Evolutionary conservation across 768 basidiomycete species (phyloP).

Genomic region (Vishniacozyma victoriae): DNA sequence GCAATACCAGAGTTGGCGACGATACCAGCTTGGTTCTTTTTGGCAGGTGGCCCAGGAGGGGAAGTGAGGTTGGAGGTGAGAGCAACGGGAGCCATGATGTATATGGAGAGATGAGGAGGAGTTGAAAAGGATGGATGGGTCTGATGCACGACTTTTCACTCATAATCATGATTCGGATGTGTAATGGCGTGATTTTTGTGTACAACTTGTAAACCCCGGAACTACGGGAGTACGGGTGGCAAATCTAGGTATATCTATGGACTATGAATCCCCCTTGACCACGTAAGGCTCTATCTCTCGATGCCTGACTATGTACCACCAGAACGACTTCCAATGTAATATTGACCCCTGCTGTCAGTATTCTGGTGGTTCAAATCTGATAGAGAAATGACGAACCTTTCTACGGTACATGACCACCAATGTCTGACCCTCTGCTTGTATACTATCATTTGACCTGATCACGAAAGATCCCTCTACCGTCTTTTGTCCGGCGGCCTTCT

Average conservation of each 20-base stretch:
- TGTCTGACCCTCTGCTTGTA: constrained; percentile 14
- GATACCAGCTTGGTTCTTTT: constrained; percentile 23
- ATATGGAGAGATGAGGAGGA: neutral
- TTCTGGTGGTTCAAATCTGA: neutral
- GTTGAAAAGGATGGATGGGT: neutral
- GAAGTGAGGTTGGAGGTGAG: constrained; percentile 38
- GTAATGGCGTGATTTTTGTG: too few relatives aligned
- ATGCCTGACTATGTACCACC: constrained; percentile 38
- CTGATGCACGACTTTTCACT: too few relatives aligned
- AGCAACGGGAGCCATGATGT: constrained; percentile 19
- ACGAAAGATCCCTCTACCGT: constrained; percentile 20
- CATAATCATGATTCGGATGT: too few relatives aligned
- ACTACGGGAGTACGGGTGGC: too few relatives aligned
- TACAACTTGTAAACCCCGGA: too few relatives aligned
- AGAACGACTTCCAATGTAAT: constrained; percentile 39
- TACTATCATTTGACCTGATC: constrained; percentile 14
- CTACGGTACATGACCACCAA: constrained; percentile 25
- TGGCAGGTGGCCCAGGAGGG: constrained; percentile 21
- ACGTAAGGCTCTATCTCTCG: constrained; percentile 31
- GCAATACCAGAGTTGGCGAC: constrained; percentile 20
- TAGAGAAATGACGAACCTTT: constrained; percentile 14
- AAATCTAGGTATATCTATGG: too few relatives aligned
- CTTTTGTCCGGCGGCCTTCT: constrained; percentile 28
- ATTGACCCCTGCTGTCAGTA: constrained; percentile 27
- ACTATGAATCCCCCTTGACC: constrained; percentile 23